Base-by-base conservation (phyloP, 768 basidiomycete genomes). In the Sarcodon sp. region DNA sequence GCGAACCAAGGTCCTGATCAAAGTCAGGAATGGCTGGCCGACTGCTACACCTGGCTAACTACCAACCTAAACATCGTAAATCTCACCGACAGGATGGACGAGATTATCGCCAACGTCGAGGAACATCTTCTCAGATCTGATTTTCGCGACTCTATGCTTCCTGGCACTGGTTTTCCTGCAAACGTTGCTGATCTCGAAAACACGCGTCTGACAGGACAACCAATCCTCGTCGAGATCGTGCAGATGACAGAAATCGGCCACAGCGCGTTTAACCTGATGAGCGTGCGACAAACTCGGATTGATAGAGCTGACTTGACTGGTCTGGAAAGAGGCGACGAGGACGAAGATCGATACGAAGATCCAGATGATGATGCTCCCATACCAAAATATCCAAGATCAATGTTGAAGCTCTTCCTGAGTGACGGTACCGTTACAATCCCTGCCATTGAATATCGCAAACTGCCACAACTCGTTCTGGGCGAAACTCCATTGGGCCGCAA, bases 401-500 rank as follows among this genome's bases (percentile, higher is more conserved):
- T 88, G 80, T 69, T 96, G 48, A 72, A 66, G 39, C 69, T 96
- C 31, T 70, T 80, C 54, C 62, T 96, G 45, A 81, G 77, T 46
- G 93, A 97, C 60, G 93, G 93, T n/a, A 60, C 66, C 11, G 73
- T 69, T 2, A 71, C 64, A 3, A 61, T 93, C 33, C 71, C 73
- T 34, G 93, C 86, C 2, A 79, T 93, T 52, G 93, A 97, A 59
- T 89, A 82, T 53, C 76, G 74, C 47, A 64, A 70, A 18, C 59
- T 96, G 31, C 74, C 76, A 1, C 69, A 77, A 39, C 53, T 97
- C 15, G 70, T 71, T 44, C 70, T 97, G 13, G 87, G 84, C 7
- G 75, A 72, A 15, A 94, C 91, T 0, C 76, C 76, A 3, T 66
- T 93, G 32, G 93, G 93, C 7, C 86, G 67, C 58, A 97, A 97